Percentiles rank a stretch among this genome's conserved stretches.
phyloP scores from a whole-genome alignment of 2,329 filamentous ascomycete genomes.

The Colletotrichum cordylinicola region DNA sequence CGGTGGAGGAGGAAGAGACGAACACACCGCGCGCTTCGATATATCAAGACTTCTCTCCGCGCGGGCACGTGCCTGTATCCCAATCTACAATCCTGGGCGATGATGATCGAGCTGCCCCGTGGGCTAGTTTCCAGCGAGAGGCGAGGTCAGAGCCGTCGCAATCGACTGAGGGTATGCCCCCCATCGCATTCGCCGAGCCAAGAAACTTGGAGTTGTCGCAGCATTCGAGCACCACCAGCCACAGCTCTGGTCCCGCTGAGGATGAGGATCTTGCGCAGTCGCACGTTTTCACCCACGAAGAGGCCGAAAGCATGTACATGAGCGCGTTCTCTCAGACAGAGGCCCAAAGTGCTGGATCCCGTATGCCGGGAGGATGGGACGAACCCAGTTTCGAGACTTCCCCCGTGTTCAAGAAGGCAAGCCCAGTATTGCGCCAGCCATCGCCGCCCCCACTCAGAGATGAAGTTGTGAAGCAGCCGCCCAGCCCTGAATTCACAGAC shows the following conservation, averaged over 20 bases:
- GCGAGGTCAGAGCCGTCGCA: conserved; percentile 42
- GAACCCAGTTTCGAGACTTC: conserved; percentile 30
- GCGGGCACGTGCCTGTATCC: conserved; percentile 8
- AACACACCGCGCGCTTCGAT: conserved; percentile 62
- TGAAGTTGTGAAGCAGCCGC: not conserved
- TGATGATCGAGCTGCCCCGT: conserved; percentile 31
- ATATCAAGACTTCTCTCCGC: conserved; percentile 39
- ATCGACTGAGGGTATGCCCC: conserved; percentile 9
- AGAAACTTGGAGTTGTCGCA: conserved; percentile 14
- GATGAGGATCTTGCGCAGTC: conserved; percentile 66
- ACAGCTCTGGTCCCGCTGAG: conserved; percentile 30
- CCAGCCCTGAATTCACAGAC: not conserved
- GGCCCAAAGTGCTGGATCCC: conserved; percentile 31
- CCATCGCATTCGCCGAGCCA: not conserved
- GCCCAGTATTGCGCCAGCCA: not conserved
- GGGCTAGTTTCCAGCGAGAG: conserved; percentile 35
- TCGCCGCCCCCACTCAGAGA: not conserved
- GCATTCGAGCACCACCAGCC: conserved; percentile 30
- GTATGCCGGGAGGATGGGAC: conserved; percentile 61
- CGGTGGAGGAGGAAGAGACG: conserved; percentile 39
- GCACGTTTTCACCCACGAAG: conserved; percentile 77
- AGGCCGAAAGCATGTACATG: conserved; percentile 89
- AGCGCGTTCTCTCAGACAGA: conserved; percentile 66
- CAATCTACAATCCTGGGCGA: conserved; percentile 24
- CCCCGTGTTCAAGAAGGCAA: not conserved